Conservation (phyloP, 768 basidiomycete genomes). For the Dioszegia aurantiaca region DNA sequence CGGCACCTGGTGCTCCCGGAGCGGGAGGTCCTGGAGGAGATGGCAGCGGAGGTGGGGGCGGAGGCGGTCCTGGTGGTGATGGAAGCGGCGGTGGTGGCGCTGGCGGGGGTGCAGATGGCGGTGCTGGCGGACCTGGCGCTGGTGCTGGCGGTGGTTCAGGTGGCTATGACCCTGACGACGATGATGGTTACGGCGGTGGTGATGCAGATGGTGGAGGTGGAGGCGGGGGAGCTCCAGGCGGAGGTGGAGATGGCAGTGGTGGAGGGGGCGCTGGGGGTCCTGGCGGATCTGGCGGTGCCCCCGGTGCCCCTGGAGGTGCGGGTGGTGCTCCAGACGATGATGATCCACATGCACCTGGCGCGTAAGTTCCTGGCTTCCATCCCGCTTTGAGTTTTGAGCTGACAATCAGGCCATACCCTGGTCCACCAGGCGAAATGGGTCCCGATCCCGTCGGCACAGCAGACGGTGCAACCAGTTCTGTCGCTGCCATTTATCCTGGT, state of each 20-base stretch:
- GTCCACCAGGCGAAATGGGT: conserved; percentile 11
- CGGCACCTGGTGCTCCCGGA: background rate
- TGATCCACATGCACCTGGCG: background rate
- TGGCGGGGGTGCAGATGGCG: background rate
- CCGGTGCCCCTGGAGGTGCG: background rate
- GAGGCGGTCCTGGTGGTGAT: background rate
- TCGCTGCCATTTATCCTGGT: conserved; percentile 7
- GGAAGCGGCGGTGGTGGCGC: conserved; percentile 2
- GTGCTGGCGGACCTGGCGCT: conserved; percentile 3
- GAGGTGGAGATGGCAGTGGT: background rate
- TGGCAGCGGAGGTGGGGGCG: background rate
- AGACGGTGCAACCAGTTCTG: conserved; percentile 7
- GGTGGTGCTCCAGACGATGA: conserved; percentile 2
- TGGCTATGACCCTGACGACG: conserved; percentile 1
- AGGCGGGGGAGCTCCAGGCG: background rate
- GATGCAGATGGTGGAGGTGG: conserved; percentile 4
- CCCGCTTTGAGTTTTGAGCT: background rate
- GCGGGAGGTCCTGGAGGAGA: conserved; percentile 1
- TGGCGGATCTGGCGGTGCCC: background rate
- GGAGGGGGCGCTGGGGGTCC: conserved; percentile 1
- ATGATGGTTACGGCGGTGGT: conserved; percentile 14
- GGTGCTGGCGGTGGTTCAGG: background rate
- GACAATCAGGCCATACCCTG: conserved; percentile 6
- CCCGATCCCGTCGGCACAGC: conserved; percentile 10
- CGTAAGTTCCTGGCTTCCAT: conserved; percentile 4